phyloP scores from a whole-genome alignment of 2,329 filamentous ascomycete genomes.

The Capronia americana region DNA sequence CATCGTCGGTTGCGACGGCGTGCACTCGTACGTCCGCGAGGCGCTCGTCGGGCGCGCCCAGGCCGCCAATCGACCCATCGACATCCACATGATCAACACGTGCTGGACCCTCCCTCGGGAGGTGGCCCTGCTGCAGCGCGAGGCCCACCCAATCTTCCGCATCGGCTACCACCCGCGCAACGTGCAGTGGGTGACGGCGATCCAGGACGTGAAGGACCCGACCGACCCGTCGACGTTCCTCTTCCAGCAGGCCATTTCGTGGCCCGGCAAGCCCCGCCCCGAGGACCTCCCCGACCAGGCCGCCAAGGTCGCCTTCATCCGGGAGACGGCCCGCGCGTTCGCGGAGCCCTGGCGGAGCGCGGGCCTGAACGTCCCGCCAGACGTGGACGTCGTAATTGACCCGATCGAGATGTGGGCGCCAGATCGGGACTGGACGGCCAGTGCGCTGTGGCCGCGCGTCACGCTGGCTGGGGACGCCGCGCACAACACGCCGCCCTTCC shows the following conservation, averaged over 20 bases:
- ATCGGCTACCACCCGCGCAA: constrained; percentile 27
- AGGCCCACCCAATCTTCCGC: constrained; percentile 32
- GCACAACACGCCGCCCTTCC: constrained; percentile 66
- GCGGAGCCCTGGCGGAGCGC: constrained; percentile 27
- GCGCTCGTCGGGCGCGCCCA: constrained; percentile 18
- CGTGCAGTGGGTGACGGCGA: constrained; percentile 8
- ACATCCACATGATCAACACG: constrained; percentile 26
- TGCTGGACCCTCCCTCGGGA: constrained; percentile 24
- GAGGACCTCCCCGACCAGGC: constrained; percentile 24
- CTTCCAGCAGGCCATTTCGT: constrained; percentile 27
- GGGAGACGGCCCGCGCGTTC: constrained; percentile 23
- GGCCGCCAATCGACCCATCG: constrained; percentile 12
- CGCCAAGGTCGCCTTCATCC: constrained; percentile 33
- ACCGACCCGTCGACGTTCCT: constrained; percentile 26
- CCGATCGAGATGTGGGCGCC: constrained; percentile 35
- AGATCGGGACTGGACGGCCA: constrained; percentile 37
- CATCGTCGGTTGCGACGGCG: constrained; percentile 33
- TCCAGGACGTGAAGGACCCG: constrained; percentile 27
- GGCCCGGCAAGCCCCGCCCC: constrained; percentile 20
- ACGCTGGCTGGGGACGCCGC: constrained; percentile 66
- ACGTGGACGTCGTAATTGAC: constrained; percentile 31
- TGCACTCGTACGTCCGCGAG: constrained; percentile 24
- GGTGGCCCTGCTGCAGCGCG: constrained; percentile 33
- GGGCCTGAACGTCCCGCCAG: constrained; percentile 24
- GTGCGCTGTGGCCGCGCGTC: constrained; percentile 44